A percentile compares a stretch with the other conserved stretches of the same genome.
Conservation (phyloP, 2,329 filamentous ascomycete species). For the Drechslerella dactyloides region DNA sequence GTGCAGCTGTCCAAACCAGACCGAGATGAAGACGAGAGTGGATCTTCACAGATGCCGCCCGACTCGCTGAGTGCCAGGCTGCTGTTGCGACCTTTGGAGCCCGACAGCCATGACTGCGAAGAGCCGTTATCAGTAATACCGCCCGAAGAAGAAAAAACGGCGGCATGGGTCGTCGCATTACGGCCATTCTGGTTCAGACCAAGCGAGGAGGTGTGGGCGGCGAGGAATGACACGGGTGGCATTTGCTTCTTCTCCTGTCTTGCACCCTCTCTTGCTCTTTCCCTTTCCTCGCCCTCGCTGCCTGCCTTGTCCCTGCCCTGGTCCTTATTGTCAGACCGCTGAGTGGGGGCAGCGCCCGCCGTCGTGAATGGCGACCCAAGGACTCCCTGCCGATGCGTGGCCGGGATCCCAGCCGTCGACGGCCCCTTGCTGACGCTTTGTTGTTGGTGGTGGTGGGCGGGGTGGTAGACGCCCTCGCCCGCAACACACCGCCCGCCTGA, state of each 20-base stretch:
- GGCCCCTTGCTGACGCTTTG: conserved; percentile 30
- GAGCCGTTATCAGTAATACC: conserved; percentile 48
- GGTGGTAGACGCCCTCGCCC: conserved; percentile 11
- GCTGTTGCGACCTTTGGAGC: conserved; percentile 25
- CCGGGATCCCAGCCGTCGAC: conserved; percentile 41
- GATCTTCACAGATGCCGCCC: conserved; percentile 35
- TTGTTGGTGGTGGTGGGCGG: not conserved
- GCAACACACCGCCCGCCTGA: conserved; percentile 37
- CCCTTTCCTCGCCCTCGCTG: conserved; percentile 31
- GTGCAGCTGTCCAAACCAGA: conserved; percentile 37
- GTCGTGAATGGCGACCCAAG: too few relatives aligned
- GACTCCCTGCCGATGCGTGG: too few relatives aligned
- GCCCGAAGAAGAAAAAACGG: conserved; percentile 47
- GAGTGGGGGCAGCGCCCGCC: conserved; percentile 37
- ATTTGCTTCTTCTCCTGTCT: conserved; percentile 23
- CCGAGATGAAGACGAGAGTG: conserved; percentile 45
- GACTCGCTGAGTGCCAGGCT: conserved; percentile 13
- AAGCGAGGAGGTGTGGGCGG: conserved; percentile 33
- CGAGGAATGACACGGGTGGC: conserved; percentile 29
- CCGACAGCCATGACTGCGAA: conserved; percentile 14
- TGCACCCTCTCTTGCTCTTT: conserved; percentile 16
- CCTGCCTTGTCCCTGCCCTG: conserved; percentile 32
- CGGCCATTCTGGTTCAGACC: conserved; percentile 31
- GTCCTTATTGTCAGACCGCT: conserved; percentile 31
- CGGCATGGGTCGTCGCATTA: conserved; percentile 37